Percentiles rank a stretch among this genome's conserved stretches.
Evolutionary conservation across 495 filamentous ascomycete genomes (phyloP).

Genomic region (Penicillium soppii): DNA sequence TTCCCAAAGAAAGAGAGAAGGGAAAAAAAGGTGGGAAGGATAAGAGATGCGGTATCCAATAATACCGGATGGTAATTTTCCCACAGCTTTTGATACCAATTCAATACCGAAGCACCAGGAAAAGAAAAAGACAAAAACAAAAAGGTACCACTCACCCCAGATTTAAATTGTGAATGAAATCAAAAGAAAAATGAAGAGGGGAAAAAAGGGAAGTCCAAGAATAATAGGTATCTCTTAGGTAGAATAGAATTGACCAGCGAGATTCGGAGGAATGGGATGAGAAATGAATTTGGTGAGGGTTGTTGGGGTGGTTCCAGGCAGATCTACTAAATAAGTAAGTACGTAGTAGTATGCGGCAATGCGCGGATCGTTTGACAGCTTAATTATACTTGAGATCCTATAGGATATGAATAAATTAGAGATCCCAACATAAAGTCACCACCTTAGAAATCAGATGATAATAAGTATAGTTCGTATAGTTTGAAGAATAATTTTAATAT

Average conservation of each 20-base stretch:
- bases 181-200: background rate
- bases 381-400: too few relatives aligned
- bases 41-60: slow-evolving; percentile 21
- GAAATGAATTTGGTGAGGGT: slow-evolving; percentile 17
- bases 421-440: background rate
- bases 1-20: slow-evolving; percentile 9
- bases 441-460: too few relatives aligned
- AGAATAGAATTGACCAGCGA: too few relatives aligned
- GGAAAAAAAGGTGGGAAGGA: slow-evolving; percentile 38
- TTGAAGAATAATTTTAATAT: too few relatives aligned
- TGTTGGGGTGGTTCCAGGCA: slow-evolving; percentile 23
- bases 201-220: background rate
- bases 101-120: background rate
- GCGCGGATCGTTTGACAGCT: slow-evolving; percentile 4
- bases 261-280: slow-evolving; percentile 19
- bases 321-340: too few relatives aligned
- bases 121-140: background rate
- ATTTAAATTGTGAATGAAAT: too few relatives aligned
- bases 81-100: background rate
- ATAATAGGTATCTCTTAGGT: too few relatives aligned
- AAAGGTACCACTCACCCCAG: background rate
- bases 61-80: slow-evolving; percentile 23
- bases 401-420: background rate
- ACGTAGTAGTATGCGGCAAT: slow-evolving; percentile 2
- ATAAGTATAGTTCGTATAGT: too few relatives aligned